Base-by-base conservation (phyloP, 352 stramenopile genomes). In the Pythium volutum region DNA sequence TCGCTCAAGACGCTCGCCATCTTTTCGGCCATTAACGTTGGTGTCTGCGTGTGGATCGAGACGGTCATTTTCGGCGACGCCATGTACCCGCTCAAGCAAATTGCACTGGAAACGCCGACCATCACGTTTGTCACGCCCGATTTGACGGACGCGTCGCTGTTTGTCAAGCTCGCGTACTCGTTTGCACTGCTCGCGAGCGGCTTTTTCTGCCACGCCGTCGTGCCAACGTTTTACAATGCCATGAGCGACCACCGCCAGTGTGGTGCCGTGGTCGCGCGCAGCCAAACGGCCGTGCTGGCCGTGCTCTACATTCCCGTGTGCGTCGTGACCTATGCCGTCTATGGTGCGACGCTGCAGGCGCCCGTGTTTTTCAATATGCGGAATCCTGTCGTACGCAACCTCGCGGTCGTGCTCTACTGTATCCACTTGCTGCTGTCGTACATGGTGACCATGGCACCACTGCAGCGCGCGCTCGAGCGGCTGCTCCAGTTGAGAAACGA, bases 361-460 rank as follows among this genome's bases (percentile, higher is more conserved):
- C 83, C 83, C 0, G 77, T 92, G 23, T 89, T 92, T 62, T 92
- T 92, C 66, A 92, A 92, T 57, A 88, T 92, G 80, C 79, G 83
- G 48, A 92, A 90, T 63, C 58, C 68, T 8, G 66, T 88, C 52
- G 81, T 92, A 57, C 80, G 80, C 31, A 82, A 88, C 58, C 41
- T 92, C 33, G 77, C 83, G 14, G 84, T 89, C 55, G 77, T 89
- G 64, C 62, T 92, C 55, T 92, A 90, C 70, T 77, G 67, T 41
- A 82, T 89, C 43, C 83, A 92, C 69, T 47, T 92, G 48, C 58
- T 92, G 57, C 55, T 92, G 15, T 89, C 80, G 41, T 90, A 88
- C 66, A 78, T 74, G 15, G 61, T 89, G 55, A 87, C 80, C 10
- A 64, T 90, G 33, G 89, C 76, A 52, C 83, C 83, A 46, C 67